Conservation (phyloP, 495 filamentous ascomycete genomes). For the Neurospora sp. region DNA sequence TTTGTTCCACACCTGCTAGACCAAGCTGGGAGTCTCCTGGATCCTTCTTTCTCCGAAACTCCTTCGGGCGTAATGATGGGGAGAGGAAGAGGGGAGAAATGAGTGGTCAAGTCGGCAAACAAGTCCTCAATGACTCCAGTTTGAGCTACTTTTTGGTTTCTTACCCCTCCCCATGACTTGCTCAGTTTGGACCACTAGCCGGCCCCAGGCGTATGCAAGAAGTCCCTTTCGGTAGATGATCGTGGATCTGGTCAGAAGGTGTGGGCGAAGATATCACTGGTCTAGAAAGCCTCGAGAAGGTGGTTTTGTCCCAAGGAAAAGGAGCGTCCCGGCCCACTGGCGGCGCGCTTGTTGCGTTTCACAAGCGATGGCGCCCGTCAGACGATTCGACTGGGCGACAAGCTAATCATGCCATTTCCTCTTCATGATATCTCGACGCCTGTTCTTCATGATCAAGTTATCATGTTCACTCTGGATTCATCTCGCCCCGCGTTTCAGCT, state of each 20-base stretch:
- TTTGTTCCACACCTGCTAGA: conserved; percentile 5
- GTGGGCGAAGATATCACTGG: not conserved
- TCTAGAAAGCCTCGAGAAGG: not conserved
- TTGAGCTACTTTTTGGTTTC: conserved; percentile 1
- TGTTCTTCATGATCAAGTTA: not conserved
- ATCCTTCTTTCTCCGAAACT: conserved; percentile 5
- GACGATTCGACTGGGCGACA: not conserved
- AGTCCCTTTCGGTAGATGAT: conserved; percentile 11
- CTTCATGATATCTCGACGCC: conserved; percentile 3
- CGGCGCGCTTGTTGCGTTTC: conserved; percentile 28
- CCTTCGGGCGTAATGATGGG: not conserved
- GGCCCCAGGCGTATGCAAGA: conserved; percentile 10
- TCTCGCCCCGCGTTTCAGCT: not conserved
- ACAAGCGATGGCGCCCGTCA: conserved; percentile 7
- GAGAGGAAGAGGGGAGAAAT: conserved; percentile 1
- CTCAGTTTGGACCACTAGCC: conserved; percentile 9
- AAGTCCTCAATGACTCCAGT: not conserved
- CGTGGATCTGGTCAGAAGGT: conserved; percentile 6
- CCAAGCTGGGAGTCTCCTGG: conserved; percentile 9
- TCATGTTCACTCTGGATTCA: not conserved
- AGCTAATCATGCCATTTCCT: conserved; percentile 3
- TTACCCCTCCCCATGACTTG: conserved; percentile 7
- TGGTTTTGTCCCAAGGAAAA: conserved; percentile 1
- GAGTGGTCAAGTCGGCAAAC: not conserved
- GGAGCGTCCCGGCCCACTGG: not conserved